phyloP scores from a whole-genome alignment of 495 filamentous ascomycete species.

The Recurvomyces mirabilis region DNA sequence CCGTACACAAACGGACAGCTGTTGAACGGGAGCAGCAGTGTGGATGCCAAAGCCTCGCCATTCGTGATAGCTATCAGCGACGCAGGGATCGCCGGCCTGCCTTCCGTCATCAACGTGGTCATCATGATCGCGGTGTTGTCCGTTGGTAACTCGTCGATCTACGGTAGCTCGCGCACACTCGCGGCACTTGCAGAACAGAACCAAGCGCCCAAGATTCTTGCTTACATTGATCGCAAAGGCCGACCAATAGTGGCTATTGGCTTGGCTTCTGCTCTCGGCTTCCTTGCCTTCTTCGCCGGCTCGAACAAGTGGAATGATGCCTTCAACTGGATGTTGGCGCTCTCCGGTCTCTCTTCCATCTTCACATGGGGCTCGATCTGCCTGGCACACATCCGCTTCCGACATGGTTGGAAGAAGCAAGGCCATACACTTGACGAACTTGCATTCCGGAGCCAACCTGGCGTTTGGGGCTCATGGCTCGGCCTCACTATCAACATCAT shows the following conservation, averaged over 20 bases:
- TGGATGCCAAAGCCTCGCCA: constrained; percentile 24
- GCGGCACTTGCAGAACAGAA: constrained; percentile 31
- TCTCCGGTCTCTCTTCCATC: constrained; percentile 55
- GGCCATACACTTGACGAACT: constrained; percentile 64
- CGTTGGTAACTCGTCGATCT: constrained; percentile 32
- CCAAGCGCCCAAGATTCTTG: constrained; percentile 31
- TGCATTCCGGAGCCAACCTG: constrained; percentile 69
- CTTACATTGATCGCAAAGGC: constrained; percentile 32
- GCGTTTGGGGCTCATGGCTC: constrained; percentile 71
- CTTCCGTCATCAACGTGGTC: constrained; percentile 33
- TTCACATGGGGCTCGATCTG: constrained; percentile 65
- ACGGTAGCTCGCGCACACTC: constrained; percentile 30
- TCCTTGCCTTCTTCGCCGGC: constrained; percentile 28
- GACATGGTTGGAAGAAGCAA: constrained; percentile 49
- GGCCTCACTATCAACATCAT: constrained; percentile 69
- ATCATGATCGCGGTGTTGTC: constrained; percentile 37
- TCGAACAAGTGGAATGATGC: constrained; percentile 21
- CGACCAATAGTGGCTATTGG: constrained; percentile 22
- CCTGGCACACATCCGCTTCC: constrained; percentile 66
- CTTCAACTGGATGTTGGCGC: constrained; percentile 56
- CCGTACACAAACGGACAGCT: constrained; percentile 24
- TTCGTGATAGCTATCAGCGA: constrained; percentile 33
- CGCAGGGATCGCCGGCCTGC: constrained; percentile 29
- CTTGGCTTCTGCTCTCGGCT: constrained; percentile 27
- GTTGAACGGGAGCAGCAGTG: constrained; percentile 27